Conservation (phyloP, 1,139 yeast genomes). For the Taiozyma sp. region DNA sequence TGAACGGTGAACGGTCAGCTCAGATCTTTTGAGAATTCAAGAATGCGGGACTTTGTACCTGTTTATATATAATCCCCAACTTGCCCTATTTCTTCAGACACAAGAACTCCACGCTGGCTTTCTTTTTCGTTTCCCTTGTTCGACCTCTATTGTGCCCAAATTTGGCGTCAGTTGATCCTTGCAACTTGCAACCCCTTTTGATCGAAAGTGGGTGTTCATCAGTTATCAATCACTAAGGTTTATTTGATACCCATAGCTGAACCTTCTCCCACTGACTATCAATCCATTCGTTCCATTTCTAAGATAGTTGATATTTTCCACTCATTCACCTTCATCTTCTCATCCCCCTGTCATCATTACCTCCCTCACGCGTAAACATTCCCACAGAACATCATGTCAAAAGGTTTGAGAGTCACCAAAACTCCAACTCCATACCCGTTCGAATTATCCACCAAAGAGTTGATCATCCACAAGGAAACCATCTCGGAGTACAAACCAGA, state of each 20-base stretch:
- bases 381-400: constrained; percentile 8
- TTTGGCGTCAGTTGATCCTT: neutral
- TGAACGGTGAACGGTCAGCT: neutral
- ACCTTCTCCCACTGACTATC: neutral
- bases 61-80: neutral
- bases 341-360: neutral
- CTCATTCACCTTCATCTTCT: neutral
- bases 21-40: neutral
- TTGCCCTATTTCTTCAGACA: neutral
- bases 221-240: neutral
- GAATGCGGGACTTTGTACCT: neutral
- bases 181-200: neutral
- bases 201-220: neutral
- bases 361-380: neutral
- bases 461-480: constrained; percentile 40
- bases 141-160: neutral
- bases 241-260: neutral
- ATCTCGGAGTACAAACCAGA: constrained; percentile 52
- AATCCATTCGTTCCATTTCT: neutral
- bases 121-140: neutral
- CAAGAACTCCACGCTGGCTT: neutral
- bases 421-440: constrained; percentile 41
- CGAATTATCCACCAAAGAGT: constrained; percentile 46
- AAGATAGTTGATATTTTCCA: neutral
- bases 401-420: constrained; percentile 33